A percentile compares a stretch with the other conserved stretches of the same genome.
Conservation (phyloP, 2,329 filamentous ascomycete species). For the Aspergillus nomiae region DNA sequence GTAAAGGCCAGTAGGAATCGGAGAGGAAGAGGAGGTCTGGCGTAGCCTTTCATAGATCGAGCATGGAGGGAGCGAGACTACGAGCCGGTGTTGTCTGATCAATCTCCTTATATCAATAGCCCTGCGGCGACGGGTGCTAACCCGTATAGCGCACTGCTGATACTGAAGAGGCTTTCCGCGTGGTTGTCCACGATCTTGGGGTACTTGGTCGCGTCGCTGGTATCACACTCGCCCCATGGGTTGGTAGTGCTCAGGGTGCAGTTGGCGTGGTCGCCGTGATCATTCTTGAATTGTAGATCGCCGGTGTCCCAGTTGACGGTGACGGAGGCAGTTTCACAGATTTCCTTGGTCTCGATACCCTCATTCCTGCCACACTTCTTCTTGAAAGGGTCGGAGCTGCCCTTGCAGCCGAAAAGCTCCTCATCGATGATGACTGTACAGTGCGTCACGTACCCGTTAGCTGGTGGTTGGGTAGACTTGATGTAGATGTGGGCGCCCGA, state of each 20-base stretch:
- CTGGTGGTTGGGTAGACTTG: conserved; percentile 16
- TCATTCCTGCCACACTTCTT: conserved; percentile 27
- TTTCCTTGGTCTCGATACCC: conserved; percentile 20
- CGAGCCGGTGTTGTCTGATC: neutral
- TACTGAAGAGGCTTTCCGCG: conserved; percentile 3
- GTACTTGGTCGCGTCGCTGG: conserved; percentile 13
- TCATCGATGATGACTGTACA: conserved; percentile 20
- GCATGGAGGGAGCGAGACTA: neutral
- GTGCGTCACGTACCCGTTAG: conserved; percentile 15
- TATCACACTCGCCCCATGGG: conserved; percentile 15
- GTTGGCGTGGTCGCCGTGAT: conserved; percentile 11
- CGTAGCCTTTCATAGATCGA: neutral
- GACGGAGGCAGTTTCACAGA: conserved; percentile 10
- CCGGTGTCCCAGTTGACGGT: conserved; percentile 17
- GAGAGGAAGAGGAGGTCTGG: neutral
- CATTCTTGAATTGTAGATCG: conserved; percentile 8
- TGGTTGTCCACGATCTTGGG: conserved; percentile 6
- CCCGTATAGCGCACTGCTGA: conserved; percentile 6
- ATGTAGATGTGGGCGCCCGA: conserved; percentile 14
- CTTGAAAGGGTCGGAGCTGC: conserved; percentile 17
- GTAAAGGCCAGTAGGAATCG: too few species aligned
- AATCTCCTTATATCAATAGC: conserved; percentile 6
- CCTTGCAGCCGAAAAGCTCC: conserved; percentile 18
- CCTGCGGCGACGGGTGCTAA: conserved; percentile 12
- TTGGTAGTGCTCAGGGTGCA: conserved; percentile 16